Conservation (phyloP, 352 stramenopile species). For the Phytophthora constricta region DNA sequence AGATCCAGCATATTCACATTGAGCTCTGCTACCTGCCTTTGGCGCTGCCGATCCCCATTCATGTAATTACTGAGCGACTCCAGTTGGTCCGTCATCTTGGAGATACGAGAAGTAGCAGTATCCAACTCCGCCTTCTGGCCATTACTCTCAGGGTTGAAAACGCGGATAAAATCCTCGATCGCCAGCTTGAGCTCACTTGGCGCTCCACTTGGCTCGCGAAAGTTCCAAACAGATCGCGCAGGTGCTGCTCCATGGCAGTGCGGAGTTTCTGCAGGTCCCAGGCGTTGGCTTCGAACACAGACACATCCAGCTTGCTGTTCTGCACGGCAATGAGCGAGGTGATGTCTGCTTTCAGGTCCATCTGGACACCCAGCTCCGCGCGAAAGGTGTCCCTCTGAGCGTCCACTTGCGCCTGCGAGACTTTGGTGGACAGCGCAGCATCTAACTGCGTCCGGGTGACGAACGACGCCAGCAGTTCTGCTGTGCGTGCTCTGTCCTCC, state of each 20-base stretch:
- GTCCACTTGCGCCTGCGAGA: conserved; percentile 49
- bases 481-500: conserved; percentile 43
- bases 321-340: conserved; percentile 42
- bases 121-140: conserved; percentile 60
- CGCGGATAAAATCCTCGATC: conserved; percentile 69
- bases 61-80: conserved; percentile 54
- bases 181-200: conserved; percentile 58
- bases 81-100: conserved; percentile 63
- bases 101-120: conserved; percentile 47
- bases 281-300: conserved; percentile 57
- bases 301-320: conserved; percentile 66
- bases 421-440: conserved; percentile 64
- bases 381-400: conserved; percentile 44
- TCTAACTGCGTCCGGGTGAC: conserved; percentile 71
- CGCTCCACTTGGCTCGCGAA: conserved; percentile 66
- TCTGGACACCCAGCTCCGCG: conserved; percentile 31
- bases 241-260: conserved; percentile 55
- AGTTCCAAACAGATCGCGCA: conserved; percentile 62
- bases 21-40: conserved; percentile 57
- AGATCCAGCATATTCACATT: conserved; percentile 59
- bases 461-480: conserved; percentile 47
- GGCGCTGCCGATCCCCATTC: conserved; percentile 47
- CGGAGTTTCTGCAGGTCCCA: conserved; percentile 67
- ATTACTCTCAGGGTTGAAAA: conserved; percentile 65
- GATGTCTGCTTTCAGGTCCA: conserved; percentile 57